These are phyloP conservation scores for Plantago coronopus DNA, from an alignment of 305 asterid genomes.

Conservation along the genomic window DNA sequence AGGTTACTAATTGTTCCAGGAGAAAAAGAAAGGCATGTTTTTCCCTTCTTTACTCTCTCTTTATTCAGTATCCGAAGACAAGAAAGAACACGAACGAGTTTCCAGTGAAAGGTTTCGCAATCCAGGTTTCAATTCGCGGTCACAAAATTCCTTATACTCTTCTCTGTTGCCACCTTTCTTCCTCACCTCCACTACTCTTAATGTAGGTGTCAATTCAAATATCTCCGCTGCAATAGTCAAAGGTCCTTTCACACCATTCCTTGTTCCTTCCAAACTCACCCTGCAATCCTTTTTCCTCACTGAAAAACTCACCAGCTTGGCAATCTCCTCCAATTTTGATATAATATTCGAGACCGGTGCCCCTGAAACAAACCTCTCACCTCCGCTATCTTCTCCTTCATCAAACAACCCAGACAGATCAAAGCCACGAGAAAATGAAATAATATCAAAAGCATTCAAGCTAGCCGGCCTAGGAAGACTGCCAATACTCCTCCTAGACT, in stretches of 20 bases:
- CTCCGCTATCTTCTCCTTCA: conserved; percentile 39
- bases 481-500: neutral
- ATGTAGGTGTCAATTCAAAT: conserved; percentile 41
- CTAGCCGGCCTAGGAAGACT: conserved; percentile 53
- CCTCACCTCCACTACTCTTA: conserved; percentile 50
- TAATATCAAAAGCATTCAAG: conserved; percentile 58
- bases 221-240: conserved; percentile 50
- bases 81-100: conserved; percentile 25
- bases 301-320: conserved; percentile 38
- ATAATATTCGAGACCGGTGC: conserved; percentile 45
- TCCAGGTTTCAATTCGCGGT: conserved; percentile 39
- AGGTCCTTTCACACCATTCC: conserved; percentile 48
- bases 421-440: conserved; percentile 49
- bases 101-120: conserved; percentile 29
- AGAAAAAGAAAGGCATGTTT: conserved; percentile 16
- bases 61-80: conserved; percentile 35
- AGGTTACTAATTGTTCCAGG: neutral
- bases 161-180: conserved; percentile 42
- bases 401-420: conserved; percentile 50
- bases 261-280: conserved; percentile 43
- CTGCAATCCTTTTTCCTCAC: conserved; percentile 52
- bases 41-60: conserved; percentile 6
- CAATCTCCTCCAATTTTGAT: conserved; percentile 52
- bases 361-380: conserved; percentile 40
- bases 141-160: conserved; percentile 43